phyloP scores from a whole-genome alignment of 768 basidiomycete genomes.

The Mycena vulgaris region DNA sequence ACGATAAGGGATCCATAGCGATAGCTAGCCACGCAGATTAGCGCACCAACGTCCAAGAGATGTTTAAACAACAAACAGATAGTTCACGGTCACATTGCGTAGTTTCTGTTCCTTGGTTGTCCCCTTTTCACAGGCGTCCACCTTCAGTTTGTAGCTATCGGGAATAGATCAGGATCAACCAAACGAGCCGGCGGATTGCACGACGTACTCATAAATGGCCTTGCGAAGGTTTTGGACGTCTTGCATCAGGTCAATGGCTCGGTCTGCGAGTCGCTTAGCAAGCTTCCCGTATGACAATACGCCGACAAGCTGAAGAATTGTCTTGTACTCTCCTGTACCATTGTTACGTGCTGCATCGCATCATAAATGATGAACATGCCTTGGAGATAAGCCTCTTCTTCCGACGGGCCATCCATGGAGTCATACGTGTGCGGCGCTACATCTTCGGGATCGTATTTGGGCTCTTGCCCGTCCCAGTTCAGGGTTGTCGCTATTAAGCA shows the following conservation, averaged over 20 bases:
- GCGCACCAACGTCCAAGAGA: background rate
- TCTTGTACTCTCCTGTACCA: slow-evolving; percentile 93
- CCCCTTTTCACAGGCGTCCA: slow-evolving; percentile 85
- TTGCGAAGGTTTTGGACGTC: slow-evolving; percentile 97
- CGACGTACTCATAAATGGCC: slow-evolving; percentile 91
- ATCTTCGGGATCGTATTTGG: slow-evolving; percentile 52
- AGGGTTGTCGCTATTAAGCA: slow-evolving; percentile 86
- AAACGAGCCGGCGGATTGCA: background rate
- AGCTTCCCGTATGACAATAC: slow-evolving; percentile 93
- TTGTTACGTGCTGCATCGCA: background rate
- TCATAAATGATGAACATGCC: slow-evolving; percentile 59
- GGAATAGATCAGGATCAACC: slow-evolving; percentile 8
- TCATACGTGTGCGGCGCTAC: slow-evolving; percentile 66
- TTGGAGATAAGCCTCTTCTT: slow-evolving; percentile 91
- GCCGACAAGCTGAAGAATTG: slow-evolving; percentile 93
- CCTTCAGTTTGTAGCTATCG: slow-evolving; percentile 90
- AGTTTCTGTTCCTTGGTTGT: slow-evolving; percentile 84
- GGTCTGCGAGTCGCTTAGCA: slow-evolving; percentile 92
- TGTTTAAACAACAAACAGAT: slow-evolving; percentile 69
- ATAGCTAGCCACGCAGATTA: slow-evolving; percentile 63
- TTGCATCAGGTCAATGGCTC: slow-evolving; percentile 92
- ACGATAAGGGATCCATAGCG: slow-evolving; percentile 94
- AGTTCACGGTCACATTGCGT: slow-evolving; percentile 86
- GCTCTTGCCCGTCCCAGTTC: slow-evolving; percentile 68
- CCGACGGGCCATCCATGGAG: slow-evolving; percentile 85